Base-by-base conservation (phyloP, 192 early-diverging fungal genomes). In the Coemansia sp. region DNA sequence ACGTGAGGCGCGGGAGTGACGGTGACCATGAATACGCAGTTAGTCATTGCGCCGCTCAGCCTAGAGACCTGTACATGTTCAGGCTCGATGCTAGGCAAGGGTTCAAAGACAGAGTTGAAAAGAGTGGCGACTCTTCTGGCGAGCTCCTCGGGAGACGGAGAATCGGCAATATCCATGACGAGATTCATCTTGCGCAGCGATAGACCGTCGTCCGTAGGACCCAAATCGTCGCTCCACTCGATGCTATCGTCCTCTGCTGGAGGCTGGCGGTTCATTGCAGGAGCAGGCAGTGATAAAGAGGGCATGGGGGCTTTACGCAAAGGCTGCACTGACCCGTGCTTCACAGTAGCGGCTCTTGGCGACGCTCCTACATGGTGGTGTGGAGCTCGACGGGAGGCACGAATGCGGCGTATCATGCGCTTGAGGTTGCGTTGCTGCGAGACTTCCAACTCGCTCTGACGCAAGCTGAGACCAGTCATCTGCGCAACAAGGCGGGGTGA, bases 31-130 rank as follows among this genome's bases (percentile, higher is more conserved):
- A 46, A 83, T 1, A 87, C 73, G 70, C 84, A 87, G 80, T 93
- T 93, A 61, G 91, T 93, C 88, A 93, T 80, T 3, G 91, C 91
- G 10, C 91, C 91, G 78, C 86, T 89, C 49, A 93, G 71, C 20
- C 89, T 77, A 6, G 77, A 65, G 33, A 91, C 57, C 5, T 62
- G 15, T 11, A 91, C 54, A 1, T 80, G 68, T 10, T 52, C 16
- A 6, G 38, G 68, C 12, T 12, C n/a, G 5, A 84, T 61, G 20
- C 59, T 22, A 0, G 70, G 49, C 18, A 41, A n/a, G 1, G 77
- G 71, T 29, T 34, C 74, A 71, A 84, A 79, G 29, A 79, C 70
- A 33, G 49, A 5, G 46, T 76, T 76, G 65, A 84, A 79, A 15
- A 84, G 71, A 11, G 18, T 31, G 1, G 82, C 77, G 13, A 79